A percentile compares a stretch with the other conserved stretches of the same genome.
These are phyloP conservation scores for Tetraselmis chui DNA, from an alignment of 139 green algal species.

Conservation along the genomic window DNA sequence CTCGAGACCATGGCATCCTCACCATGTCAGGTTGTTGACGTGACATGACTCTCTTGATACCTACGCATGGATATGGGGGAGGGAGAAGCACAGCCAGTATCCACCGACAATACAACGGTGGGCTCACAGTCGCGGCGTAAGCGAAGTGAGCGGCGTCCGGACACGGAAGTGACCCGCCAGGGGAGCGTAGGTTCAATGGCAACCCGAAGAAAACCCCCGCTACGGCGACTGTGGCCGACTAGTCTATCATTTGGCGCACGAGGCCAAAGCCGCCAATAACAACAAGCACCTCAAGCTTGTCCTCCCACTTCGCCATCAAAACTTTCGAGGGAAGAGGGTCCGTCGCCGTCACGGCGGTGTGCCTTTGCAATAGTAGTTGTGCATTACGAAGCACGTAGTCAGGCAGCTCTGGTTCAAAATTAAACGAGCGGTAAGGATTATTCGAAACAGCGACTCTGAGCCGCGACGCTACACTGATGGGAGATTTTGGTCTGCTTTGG, in stretches of 20 bases:
- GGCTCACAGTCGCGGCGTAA: background rate
- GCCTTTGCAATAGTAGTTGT: background rate
- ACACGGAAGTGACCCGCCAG: background rate
- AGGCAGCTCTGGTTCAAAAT: too few relatives aligned
- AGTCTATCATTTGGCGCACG: background rate
- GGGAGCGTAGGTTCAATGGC: background rate
- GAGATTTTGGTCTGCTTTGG: too few relatives aligned
- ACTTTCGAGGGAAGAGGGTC: background rate
- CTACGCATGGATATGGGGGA: background rate
- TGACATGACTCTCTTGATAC: too few relatives aligned
- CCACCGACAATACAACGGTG: background rate
- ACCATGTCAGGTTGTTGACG: too few relatives aligned
- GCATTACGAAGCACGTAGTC: background rate
- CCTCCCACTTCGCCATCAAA: background rate
- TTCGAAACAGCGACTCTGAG: too few relatives aligned
- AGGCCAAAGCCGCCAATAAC: background rate
- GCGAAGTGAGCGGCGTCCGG: background rate
- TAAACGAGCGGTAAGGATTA: too few relatives aligned
- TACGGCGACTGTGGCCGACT: background rate
- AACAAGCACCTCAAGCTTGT: background rate
- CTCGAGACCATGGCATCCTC: too few relatives aligned
- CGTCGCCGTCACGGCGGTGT: background rate
- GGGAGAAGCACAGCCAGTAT: background rate
- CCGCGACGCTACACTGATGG: too few relatives aligned
- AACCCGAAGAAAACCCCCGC: background rate